Evolutionary conservation across 2,329 filamentous ascomycete species (phyloP), one percentile per base, ranked within the genome.

Genomic region (Pyrenophora teres): DNA sequence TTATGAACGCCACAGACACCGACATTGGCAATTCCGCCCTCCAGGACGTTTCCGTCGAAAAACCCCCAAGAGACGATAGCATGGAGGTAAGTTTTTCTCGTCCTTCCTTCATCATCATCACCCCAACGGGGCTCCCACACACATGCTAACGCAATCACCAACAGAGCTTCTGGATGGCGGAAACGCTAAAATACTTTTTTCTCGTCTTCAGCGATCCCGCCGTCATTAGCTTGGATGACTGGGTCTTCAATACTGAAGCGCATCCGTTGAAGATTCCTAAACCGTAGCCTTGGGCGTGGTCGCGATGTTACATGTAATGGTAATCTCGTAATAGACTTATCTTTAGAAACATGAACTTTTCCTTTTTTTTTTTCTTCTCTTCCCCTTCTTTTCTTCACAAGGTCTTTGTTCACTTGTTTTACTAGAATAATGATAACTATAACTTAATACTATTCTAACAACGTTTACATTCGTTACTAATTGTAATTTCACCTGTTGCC

Each of bases 111-210:
- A 15, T 15, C 15, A 15, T 15, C 15, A 15, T 15, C 15, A 15
- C 15, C 15, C 15, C 15, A 15, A 15, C 15, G 15, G 15, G 15
- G 15, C 15, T 15, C 15, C 15, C 15, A 15, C 15, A 15, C 15
- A 69, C 9, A 10, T 30, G 27, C 27, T 30, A 13, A 30, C 9
- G 8, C 36, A 32, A 3, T 15, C 15, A 13, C 30, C 15, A 15
- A 35, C 53, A 73, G 71, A 77, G 73, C 50, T 80, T 79, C 62
- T 80, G 77, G 77, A 70, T 78, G 72, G 77, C 76, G 0, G 77
- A 79, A 62, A 80, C 78, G 44, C 62, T 80, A 40, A 80, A 80
- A 59, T 80, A 80, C 54, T 80, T 80, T 52, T 80, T 78, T 54
- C 65, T 80, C 13, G 64, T 76, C 6, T 80, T 80, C 59, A 76